Conservation (phyloP, 257 asterid species). For the Solanum virginianum region DNA sequence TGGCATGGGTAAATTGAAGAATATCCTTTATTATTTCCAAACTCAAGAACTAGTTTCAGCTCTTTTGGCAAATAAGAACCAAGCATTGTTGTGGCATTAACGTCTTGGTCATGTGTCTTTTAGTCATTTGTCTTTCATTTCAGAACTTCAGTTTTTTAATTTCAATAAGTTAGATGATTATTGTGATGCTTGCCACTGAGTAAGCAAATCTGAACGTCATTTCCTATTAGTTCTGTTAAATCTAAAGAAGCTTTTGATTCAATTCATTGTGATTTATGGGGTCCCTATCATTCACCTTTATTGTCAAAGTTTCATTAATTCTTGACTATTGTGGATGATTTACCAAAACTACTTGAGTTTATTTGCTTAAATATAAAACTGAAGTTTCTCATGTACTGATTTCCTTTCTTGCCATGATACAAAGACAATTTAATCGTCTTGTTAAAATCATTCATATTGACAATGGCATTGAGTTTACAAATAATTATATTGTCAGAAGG, state of each 20-base stretch:
- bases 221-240: background rate
- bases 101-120: too few species aligned
- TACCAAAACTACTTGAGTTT: background rate
- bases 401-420: background rate
- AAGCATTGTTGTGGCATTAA: too few species aligned
- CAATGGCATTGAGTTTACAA: background rate
- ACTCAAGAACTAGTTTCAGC: too few species aligned
- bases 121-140: too few species aligned
- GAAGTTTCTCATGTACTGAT: background rate
- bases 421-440: background rate
- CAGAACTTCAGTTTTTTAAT: too few species aligned
- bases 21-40: too few species aligned
- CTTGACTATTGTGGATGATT: background rate
- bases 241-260: background rate
- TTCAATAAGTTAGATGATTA: too few species aligned
- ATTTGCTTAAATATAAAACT: background rate
- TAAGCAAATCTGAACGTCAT: accelerated
- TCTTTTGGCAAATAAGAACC: too few species aligned
- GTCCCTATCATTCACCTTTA: background rate
- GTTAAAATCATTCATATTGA: background rate
- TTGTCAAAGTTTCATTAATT: background rate
- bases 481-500: background rate
- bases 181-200: too few species aligned
- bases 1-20: too few species aligned
- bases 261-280: background rate